Evolutionary conservation across 2,329 filamentous ascomycete genomes (phyloP), one percentile per base, ranked within the genome.

Genomic region (Kalmusia sp.): DNA sequence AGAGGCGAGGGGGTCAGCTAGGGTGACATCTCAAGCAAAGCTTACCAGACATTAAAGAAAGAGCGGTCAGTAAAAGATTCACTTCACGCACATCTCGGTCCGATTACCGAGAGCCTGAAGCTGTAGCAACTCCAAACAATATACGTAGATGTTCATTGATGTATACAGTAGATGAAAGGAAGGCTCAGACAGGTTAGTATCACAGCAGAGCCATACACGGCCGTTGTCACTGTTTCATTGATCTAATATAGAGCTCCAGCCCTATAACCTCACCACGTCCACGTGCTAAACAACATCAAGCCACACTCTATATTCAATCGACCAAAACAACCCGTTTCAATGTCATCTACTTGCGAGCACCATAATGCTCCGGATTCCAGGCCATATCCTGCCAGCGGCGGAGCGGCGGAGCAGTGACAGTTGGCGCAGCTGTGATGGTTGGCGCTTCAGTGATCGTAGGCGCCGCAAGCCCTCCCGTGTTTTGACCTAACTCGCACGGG

Each of bases 401-500:
- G 8, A 12, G 44, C 44, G 5, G 38, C n/a, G 24, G 21, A 11
- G 28, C 21, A 19, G 43, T 40, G 19, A 14, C 35, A 33, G 24
- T 40, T 11, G 28, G 41, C 34, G 30, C 12, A 35, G 25, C 46
- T 19, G 45, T 44, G 6, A 39, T 27, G 12, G 8, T 15, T 14
- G 39, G 19, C 45, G 25, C 22, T 19, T 37, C 44, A 19, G 15
- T 33, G 9, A 49, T 30, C 19, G 41, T 41, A 24, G 30, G 45
- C 40, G 37, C 43, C 17, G 35, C 43, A 7, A 40, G 12, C 2
- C 40, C 33, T 3, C 45, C 52, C 2, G 46, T 48, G 44, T 52
- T 54, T 4, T 57, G 58, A 0, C 58, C 54, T 4, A 69, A 21
- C 33, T 70, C 67, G 52, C 68, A 71, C 9, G 68, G 68, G 39